These are phyloP conservation scores for Orbilia brochopaga DNA, from an alignment of 2,329 filamentous ascomycete genomes.

Conservation along the genomic window DNA sequence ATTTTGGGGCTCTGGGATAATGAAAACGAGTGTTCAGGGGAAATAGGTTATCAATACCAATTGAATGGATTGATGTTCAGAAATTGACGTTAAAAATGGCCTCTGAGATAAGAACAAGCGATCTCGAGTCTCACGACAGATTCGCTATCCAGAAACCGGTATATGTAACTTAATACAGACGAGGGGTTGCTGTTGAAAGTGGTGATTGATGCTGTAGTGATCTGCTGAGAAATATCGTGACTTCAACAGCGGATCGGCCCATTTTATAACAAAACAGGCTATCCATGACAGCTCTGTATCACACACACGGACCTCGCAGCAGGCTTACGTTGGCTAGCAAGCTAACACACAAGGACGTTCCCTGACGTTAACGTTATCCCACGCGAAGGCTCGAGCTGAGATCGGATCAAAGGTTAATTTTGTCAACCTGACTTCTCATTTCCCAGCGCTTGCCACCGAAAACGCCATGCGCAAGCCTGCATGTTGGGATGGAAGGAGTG, in stretches of 20 bases:
- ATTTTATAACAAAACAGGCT: background rate
- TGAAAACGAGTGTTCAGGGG: background rate
- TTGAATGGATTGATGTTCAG: slow-evolving; percentile 17
- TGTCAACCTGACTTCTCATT: too few species aligned
- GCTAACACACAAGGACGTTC: too few species aligned
- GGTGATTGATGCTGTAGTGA: background rate
- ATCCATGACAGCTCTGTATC: too few species aligned
- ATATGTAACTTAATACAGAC: background rate
- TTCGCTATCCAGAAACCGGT: background rate
- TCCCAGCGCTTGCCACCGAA: too few species aligned
- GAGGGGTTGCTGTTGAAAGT: background rate
- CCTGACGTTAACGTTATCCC: too few species aligned
- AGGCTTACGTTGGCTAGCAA: too few species aligned
- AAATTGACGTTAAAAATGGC: background rate
- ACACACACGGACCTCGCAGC: too few species aligned
- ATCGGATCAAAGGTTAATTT: too few species aligned
- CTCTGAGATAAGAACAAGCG: background rate
- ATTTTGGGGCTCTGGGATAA: slow-evolving; percentile 13
- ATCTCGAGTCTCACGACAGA: background rate
- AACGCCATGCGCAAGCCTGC: too few species aligned
- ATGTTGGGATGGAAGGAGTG: too few species aligned
- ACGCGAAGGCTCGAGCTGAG: too few species aligned
- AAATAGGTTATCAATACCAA: slow-evolving; percentile 15
- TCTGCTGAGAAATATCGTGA: background rate
- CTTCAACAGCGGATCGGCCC: background rate